A percentile compares a stretch with the other conserved stretches of the same genome.
phyloP scores from a whole-genome alignment of 345 rosid species.

The Combretum micranthum region DNA sequence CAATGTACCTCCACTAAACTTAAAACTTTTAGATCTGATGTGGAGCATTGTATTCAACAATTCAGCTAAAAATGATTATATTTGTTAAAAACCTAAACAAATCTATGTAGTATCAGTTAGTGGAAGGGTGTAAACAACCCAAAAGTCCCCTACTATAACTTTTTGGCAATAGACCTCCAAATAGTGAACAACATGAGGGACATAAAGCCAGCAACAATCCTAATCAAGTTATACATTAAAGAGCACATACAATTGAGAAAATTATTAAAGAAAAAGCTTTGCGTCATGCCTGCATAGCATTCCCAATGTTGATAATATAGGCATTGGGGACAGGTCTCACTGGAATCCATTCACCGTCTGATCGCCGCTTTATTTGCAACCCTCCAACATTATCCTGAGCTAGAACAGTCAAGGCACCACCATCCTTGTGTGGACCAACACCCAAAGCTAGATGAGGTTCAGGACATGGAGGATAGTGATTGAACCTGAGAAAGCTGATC shows the following conservation, averaged over 20 bases:
- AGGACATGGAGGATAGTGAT: slow-evolving; percentile 81
- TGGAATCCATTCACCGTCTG: slow-evolving; percentile 66
- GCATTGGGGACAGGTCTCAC: slow-evolving; percentile 49
- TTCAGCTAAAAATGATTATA: too few relatives aligned
- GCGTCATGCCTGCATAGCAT: slow-evolving; percentile 23
- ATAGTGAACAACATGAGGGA: background rate
- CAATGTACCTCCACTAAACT: too few relatives aligned
- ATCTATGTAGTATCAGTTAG: too few relatives aligned
- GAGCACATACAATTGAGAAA: background rate
- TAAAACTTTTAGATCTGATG: too few relatives aligned
- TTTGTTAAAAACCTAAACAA: too few relatives aligned
- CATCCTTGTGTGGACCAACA: slow-evolving; percentile 81
- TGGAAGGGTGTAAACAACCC: too few relatives aligned
- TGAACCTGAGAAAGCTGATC: slow-evolving; percentile 50
- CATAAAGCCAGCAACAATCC: background rate
- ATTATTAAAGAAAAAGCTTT: too few relatives aligned
- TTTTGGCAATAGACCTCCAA: too few relatives aligned
- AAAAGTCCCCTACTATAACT: too few relatives aligned
- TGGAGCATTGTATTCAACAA: too few relatives aligned
- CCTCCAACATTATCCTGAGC: slow-evolving; percentile 86
- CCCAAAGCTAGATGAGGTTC: slow-evolving; percentile 79
- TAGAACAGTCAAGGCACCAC: slow-evolving; percentile 62
- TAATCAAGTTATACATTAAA: background rate
- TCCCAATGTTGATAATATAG: slow-evolving; percentile 68
- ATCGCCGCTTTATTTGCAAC: slow-evolving; percentile 56